A percentile compares a stretch with the other conserved stretches of the same genome.
These are phyloP conservation scores for Cyberlindnera mrakii DNA, from an alignment of 805 yeast genomes.

Conservation along the genomic window DNA sequence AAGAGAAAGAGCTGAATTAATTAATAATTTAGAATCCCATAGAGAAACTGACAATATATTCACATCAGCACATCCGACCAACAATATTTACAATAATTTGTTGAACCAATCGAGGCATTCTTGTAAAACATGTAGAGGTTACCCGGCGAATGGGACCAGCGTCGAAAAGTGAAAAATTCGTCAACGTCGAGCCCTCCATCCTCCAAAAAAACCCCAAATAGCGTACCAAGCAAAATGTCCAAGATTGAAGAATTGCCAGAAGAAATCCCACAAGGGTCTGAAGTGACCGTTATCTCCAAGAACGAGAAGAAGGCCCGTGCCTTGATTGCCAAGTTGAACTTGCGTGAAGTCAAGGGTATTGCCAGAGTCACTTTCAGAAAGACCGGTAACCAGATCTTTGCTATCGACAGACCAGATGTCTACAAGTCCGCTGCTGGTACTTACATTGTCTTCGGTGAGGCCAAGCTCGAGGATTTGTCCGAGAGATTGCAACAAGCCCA, in stretches of 20 bases:
- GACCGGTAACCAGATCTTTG: constrained; percentile 85
- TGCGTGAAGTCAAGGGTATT: constrained; percentile 88
- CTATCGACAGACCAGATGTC: constrained; percentile 91
- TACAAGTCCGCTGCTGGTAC: constrained; percentile 91
- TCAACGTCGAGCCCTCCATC: background rate
- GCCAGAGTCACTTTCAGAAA: constrained; percentile 93
- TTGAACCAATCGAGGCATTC: too few relatives aligned
- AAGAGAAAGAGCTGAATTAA: too few relatives aligned
- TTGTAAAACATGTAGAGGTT: too few relatives aligned
- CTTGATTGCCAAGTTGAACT: constrained; percentile 77
- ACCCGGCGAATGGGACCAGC: too few relatives aligned
- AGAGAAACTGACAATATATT: too few relatives aligned
- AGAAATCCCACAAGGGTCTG: constrained; percentile 69
- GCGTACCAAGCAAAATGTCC: constrained; percentile 5
- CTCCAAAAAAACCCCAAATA: background rate
- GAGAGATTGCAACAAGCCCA: constrained; percentile 82
- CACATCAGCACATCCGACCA: too few relatives aligned
- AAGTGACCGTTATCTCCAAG: constrained; percentile 74
- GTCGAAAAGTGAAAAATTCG: constrained; percentile 10
- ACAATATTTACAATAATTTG: too few relatives aligned
- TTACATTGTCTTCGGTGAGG: constrained; percentile 96
- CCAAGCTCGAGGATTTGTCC: constrained; percentile 90
- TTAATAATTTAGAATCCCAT: too few relatives aligned
- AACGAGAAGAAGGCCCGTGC: constrained; percentile 96
- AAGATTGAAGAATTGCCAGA: constrained; percentile 20